Evolutionary conservation across 1,284 basidiomycete species (phyloP), one percentile per base, ranked within the genome.

Genomic region (Rhizoctonia solani): DNA sequence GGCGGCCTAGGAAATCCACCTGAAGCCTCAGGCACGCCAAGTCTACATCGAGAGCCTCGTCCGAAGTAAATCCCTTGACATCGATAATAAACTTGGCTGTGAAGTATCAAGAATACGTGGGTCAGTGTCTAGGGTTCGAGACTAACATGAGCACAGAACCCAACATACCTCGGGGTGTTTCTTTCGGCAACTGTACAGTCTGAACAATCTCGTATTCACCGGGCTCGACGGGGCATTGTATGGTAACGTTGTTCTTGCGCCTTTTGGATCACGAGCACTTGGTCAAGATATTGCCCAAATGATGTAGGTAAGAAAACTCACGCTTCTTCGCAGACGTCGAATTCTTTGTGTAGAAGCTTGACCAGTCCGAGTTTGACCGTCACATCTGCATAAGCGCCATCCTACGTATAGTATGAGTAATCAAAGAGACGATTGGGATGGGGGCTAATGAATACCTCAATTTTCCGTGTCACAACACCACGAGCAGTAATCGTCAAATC

Each of bases 61-160:
- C 84, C n/a, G 73, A 82, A 0, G 90, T 95, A 74, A 84, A 92
- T 1, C 86, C 95, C 5, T 79, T 76, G 25, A 96, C 85, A 47
- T 83, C 76, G 63, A 99, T 86, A 8, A 74, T 78, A 80, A 98
- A 98, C 77, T 93, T 96, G 78, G 93, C 96, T 49, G n/a, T n/a
- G n/a, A n/a, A n/a, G n/a, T n/a, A n/a, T n/a, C n/a, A n/a, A n/a
- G n/a, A n/a, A n/a, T n/a, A n/a, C n/a, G n/a, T n/a, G n/a, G n/a
- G n/a, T n/a, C n/a, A n/a, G n/a, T n/a, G n/a, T n/a, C n/a, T n/a
- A n/a, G n/a, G n/a, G n/a, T n/a, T n/a, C n/a, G n/a, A n/a, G n/a
- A n/a, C n/a, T n/a, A n/a, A n/a, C n/a, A n/a, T n/a, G n/a, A n/a
- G n/a, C n/a, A n/a, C n/a, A n/a, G n/a, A n/a, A n/a, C n/a, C n/a